A percentile compares a stretch with the other conserved stretches of the same genome.
These are phyloP conservation scores for Vicia villosa DNA, from an alignment of 306 rosid genomes.

Conservation along the genomic window DNA sequence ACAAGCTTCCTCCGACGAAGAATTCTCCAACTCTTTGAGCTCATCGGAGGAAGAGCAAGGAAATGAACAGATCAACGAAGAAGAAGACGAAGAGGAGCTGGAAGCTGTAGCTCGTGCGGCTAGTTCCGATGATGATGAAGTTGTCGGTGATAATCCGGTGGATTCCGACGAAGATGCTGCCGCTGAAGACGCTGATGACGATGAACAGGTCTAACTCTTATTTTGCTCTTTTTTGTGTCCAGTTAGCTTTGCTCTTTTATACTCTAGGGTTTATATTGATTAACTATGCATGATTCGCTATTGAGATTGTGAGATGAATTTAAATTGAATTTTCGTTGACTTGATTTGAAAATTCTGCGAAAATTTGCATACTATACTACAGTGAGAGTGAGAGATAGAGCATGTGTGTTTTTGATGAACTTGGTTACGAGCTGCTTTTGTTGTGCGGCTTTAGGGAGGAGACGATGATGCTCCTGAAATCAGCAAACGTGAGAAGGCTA, in stretches of 20 bases:
- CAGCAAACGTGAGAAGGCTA: constrained; percentile 86
- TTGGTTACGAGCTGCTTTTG: background rate
- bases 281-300: background rate
- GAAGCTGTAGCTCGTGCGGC: constrained; percentile 94
- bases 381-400: background rate
- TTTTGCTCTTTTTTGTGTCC: background rate
- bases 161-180: constrained; percentile 39
- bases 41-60: constrained; percentile 70
- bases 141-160: constrained; percentile 39
- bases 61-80: constrained; percentile 68
- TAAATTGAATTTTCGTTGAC: constrained; percentile 26
- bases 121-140: constrained; percentile 73
- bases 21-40: constrained; percentile 50
- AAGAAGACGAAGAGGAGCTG: constrained; percentile 91
- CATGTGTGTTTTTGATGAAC: background rate
- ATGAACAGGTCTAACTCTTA: constrained; percentile 53
- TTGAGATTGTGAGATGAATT: background rate
- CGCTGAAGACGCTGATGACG: constrained; percentile 54
- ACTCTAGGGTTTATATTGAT: constrained; percentile 35
- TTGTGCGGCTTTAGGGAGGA: constrained; percentile 47
- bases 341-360: background rate
- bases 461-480: constrained; percentile 49
- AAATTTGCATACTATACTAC: background rate
- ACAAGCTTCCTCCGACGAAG: constrained; percentile 75
- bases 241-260: background rate